These are phyloP conservation scores for Alnus rubra DNA, from an alignment of 306 rosid genomes.

Conservation along the genomic window DNA sequence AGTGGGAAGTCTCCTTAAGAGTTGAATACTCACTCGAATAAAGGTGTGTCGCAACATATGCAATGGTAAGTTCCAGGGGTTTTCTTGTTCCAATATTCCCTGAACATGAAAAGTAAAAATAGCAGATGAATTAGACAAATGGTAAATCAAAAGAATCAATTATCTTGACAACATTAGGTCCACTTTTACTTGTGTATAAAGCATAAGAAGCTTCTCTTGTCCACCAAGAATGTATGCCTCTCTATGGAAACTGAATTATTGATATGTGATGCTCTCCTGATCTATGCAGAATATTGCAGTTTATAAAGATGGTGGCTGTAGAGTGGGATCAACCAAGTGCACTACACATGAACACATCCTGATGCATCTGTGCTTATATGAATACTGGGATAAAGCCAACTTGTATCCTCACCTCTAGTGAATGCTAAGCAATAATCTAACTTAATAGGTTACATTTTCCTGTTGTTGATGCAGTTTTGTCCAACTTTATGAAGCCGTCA, in stretches of 20 bases:
- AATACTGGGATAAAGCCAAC: background rate
- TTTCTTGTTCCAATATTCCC: constrained; percentile 92
- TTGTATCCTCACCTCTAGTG: background rate
- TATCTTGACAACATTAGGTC: background rate
- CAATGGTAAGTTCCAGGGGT: constrained; percentile 74
- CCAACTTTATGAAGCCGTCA: background rate
- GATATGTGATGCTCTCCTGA: background rate
- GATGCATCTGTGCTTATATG: background rate
- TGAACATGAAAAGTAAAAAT: constrained; percentile 26
- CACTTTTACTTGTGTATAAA: background rate
- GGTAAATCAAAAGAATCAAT: background rate
- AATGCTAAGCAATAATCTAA: background rate
- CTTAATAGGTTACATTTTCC: background rate
- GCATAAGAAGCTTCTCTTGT: constrained; percentile 7
- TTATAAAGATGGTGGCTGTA: background rate
- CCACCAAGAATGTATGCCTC: constrained; percentile 1
- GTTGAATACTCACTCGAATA: constrained; percentile 69
- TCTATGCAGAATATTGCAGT: background rate
- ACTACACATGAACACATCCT: background rate
- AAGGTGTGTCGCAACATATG: constrained; percentile 84
- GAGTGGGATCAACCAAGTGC: background rate
- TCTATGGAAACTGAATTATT: background rate
- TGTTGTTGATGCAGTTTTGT: background rate
- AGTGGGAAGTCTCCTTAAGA: background rate
- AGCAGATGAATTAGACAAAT: background rate